Evolutionary conservation across 1,284 basidiomycete species (phyloP).

Genomic region (Ceratorhiza oryzae-sativae): DNA sequence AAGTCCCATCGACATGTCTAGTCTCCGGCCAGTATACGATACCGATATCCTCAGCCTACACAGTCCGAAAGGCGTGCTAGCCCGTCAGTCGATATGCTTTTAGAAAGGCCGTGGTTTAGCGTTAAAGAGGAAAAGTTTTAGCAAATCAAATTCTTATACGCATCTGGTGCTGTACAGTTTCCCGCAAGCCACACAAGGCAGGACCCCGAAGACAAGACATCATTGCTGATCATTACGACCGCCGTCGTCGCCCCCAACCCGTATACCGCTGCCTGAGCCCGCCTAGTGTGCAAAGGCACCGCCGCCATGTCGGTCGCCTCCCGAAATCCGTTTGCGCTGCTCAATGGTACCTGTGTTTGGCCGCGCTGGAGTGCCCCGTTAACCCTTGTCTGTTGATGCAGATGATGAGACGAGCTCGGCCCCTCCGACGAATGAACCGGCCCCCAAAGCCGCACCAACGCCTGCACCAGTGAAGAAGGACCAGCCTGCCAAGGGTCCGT

Average conservation of each 20-base stretch:
- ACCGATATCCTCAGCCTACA: slow-evolving; percentile 81
- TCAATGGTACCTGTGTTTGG: slow-evolving; percentile 64
- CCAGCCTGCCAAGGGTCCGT: slow-evolving; percentile 59
- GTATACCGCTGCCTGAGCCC: slow-evolving; percentile 30
- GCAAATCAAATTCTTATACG: slow-evolving; percentile 28
- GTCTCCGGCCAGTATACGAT: slow-evolving; percentile 83
- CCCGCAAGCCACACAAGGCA: slow-evolving; percentile 25
- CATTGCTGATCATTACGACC: slow-evolving; percentile 33
- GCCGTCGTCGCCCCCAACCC: slow-evolving; percentile 19
- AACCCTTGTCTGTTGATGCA: slow-evolving; percentile 44
- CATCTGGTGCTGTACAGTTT: slow-evolving; percentile 17
- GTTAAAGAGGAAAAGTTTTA: slow-evolving; percentile 51
- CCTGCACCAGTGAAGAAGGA: slow-evolving; percentile 54
- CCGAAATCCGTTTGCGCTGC: slow-evolving; percentile 79
- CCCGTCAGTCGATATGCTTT: slow-evolving; percentile 87
- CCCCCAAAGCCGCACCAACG: slow-evolving; percentile 54
- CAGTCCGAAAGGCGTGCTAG: slow-evolving; percentile 70
- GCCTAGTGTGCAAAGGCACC: slow-evolving; percentile 58
- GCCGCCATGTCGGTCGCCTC: slow-evolving; percentile 85
- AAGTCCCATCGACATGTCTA: slow-evolving; percentile 73
- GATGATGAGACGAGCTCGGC: slow-evolving; percentile 52
- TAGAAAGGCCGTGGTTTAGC: slow-evolving; percentile 66
- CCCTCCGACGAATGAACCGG: slow-evolving; percentile 45
- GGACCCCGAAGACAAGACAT: slow-evolving; percentile 34
- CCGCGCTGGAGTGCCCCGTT: not conserved